Percentiles rank a stretch among this genome's conserved stretches.
phyloP scores from a whole-genome alignment of 495 filamentous ascomycete genomes.

The Xanthoparmelia taractica region DNA sequence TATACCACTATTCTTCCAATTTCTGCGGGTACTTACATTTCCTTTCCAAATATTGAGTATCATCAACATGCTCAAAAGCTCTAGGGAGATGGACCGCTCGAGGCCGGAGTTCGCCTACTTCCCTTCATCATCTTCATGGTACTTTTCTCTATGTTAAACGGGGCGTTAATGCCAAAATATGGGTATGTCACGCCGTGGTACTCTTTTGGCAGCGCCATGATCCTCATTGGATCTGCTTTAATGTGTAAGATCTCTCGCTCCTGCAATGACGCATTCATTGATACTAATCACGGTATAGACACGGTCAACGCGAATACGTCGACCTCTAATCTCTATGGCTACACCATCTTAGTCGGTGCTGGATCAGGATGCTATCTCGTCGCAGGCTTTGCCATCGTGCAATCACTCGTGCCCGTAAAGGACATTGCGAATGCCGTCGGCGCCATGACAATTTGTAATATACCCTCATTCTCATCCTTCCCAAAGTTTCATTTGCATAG shows the following conservation, averaged over 20 bases:
- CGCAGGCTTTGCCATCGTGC: slow-evolving; percentile 47
- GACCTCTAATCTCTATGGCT: slow-evolving; percentile 42
- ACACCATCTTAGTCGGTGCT: slow-evolving; percentile 34
- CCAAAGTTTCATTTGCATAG: not conserved
- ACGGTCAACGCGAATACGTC: slow-evolving; percentile 34
- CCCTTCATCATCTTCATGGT: slow-evolving; percentile 50
- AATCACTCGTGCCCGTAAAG: slow-evolving; percentile 36
- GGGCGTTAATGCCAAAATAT: slow-evolving; percentile 43
- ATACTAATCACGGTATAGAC: slow-evolving; percentile 10
- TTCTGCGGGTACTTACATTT: not conserved
- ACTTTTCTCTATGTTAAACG: slow-evolving; percentile 41
- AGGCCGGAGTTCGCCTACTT: slow-evolving; percentile 48
- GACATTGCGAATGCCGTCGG: slow-evolving; percentile 40
- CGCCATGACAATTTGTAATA: slow-evolving; percentile 35
- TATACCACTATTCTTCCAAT: slow-evolving; percentile 12
- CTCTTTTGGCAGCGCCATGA: slow-evolving; percentile 39
- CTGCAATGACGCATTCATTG: too few species aligned
- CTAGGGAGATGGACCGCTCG: slow-evolving; percentile 40
- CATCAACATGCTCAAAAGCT: not conserved
- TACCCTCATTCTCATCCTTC: not conserved
- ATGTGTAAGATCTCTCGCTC: slow-evolving; percentile 30
- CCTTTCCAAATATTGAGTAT: not conserved
- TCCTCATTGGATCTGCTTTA: slow-evolving; percentile 42
- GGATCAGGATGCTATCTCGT: slow-evolving; percentile 47
- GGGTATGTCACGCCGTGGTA: slow-evolving; percentile 56